Percentiles rank a stretch among this genome's conserved stretches.
Conservation (phyloP, 2,329 filamentous ascomycete species). For the Neonectria faginata region DNA sequence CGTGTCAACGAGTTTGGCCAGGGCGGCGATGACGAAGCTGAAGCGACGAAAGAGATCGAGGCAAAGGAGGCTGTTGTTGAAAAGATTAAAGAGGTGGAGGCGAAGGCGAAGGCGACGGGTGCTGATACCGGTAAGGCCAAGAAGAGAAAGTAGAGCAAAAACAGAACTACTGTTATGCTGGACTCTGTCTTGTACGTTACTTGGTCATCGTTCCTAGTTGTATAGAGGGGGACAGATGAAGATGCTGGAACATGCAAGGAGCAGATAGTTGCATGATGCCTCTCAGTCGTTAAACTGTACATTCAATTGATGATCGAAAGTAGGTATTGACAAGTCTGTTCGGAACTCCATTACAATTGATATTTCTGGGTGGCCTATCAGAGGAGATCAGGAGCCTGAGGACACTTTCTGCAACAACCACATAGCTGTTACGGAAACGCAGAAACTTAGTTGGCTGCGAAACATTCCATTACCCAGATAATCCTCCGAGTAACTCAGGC, state of each 20-base stretch:
- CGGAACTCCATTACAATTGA: not conserved
- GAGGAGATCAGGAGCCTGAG: no score
- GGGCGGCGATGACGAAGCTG: slow-evolving; percentile 82
- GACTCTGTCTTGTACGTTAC: not conserved
- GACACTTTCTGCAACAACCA: no score
- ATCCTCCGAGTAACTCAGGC: no score
- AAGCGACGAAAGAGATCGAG: slow-evolving; percentile 49
- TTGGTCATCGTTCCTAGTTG: not conserved
- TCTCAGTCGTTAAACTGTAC: not conserved
- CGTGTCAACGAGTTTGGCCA: slow-evolving; percentile 98
- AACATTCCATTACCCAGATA: no score
- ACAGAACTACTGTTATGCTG: not conserved
- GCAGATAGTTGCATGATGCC: not conserved
- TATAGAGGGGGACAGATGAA: slow-evolving; percentile 1
- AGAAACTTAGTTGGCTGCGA: no score
- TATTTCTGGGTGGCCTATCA: not conserved
- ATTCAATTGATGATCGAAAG: slow-evolving; percentile 17
- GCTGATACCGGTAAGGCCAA: slow-evolving; percentile 59
- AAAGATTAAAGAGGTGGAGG: slow-evolving; percentile 52
- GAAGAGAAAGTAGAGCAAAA: slow-evolving; percentile 54
- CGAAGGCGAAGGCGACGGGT: slow-evolving; percentile 64
- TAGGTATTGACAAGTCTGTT: not conserved
- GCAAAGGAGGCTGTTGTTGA: slow-evolving; percentile 55
- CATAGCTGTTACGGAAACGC: no score
- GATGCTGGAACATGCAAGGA: not conserved